phyloP scores from a whole-genome alignment of 768 basidiomycete species.

The Agrocybe pediades region DNA sequence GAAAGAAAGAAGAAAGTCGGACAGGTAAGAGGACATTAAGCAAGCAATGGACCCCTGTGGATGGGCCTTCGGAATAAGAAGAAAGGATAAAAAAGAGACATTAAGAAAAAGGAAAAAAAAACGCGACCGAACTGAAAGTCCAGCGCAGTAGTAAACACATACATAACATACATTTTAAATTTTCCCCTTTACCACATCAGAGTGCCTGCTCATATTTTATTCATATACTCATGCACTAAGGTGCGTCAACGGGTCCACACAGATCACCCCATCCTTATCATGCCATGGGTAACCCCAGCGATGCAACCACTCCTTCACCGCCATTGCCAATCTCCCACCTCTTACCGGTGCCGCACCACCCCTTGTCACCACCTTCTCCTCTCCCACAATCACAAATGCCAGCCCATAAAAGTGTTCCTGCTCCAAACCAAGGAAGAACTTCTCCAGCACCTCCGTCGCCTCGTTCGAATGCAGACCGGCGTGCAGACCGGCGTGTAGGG shows the following conservation, averaged over 20 bases:
- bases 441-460: slow-evolving; percentile 84
- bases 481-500: too few species aligned
- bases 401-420: slow-evolving; percentile 86
- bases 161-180: too few species aligned
- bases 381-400: slow-evolving; percentile 92
- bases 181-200: too few species aligned
- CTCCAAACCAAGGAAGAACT: slow-evolving; percentile 86
- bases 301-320: slow-evolving; percentile 89
- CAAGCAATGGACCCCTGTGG: too few species aligned
- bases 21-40: too few species aligned
- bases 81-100: too few species aligned
- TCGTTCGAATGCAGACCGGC: slow-evolving; percentile 92
- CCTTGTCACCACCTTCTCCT: slow-evolving; percentile 88
- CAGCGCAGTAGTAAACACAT: too few species aligned
- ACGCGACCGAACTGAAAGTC: too few species aligned
- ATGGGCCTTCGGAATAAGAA: too few species aligned
- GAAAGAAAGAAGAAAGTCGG: too few species aligned
- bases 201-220: too few species aligned
- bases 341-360: slow-evolving; percentile 84
- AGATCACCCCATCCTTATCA: slow-evolving; percentile 88
- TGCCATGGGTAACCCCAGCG: slow-evolving; percentile 97
- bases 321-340: slow-evolving; percentile 59
- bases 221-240: slow-evolving; percentile 40
- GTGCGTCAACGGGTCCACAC: slow-evolving; percentile 85
- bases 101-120: too few species aligned